Conservation (phyloP, 1,284 basidiomycete genomes). For the Phylloboletellus chloephorus region DNA sequence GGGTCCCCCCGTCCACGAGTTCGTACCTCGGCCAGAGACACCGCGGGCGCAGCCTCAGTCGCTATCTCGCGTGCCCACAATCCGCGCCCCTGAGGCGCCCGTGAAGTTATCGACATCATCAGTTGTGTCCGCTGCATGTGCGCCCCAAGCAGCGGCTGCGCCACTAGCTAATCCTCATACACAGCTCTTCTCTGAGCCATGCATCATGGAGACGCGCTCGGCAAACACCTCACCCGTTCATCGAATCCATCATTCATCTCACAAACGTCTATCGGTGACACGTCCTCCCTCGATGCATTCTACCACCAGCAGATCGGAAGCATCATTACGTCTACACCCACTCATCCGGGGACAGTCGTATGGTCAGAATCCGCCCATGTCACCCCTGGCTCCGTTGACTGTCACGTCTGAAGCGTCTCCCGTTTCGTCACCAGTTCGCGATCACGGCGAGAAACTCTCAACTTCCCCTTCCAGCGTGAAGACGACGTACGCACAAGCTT, state of each 20-base stretch:
- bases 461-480: conserved; percentile 38
- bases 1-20: conserved; percentile 15
- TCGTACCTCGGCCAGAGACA: conserved; percentile 26
- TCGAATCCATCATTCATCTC: conserved; percentile 28
- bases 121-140: conserved; percentile 22
- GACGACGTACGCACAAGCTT: conserved; percentile 25
- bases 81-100: conserved; percentile 29
- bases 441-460: conserved; percentile 24
- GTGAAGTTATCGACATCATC: conserved; percentile 22
- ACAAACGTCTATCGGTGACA: conserved; percentile 37
- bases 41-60: conserved; percentile 27
- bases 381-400: conserved; percentile 55
- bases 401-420: conserved; percentile 50
- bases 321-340: conserved; percentile 59
- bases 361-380: conserved; percentile 36
- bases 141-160: conserved; percentile 12
- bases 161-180: conserved; percentile 15
- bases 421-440: conserved; percentile 35
- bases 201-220: conserved; percentile 34
- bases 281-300: conserved; percentile 64
- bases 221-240: conserved; percentile 40
- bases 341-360: conserved; percentile 68
- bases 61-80: conserved; percentile 32
- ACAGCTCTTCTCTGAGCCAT: conserved; percentile 20
- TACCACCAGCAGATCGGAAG: conserved; percentile 35